A percentile compares a stretch with the other conserved stretches of the same genome.
phyloP scores from a whole-genome alignment of 306 rosid genomes.

The Inga laurina region DNA sequence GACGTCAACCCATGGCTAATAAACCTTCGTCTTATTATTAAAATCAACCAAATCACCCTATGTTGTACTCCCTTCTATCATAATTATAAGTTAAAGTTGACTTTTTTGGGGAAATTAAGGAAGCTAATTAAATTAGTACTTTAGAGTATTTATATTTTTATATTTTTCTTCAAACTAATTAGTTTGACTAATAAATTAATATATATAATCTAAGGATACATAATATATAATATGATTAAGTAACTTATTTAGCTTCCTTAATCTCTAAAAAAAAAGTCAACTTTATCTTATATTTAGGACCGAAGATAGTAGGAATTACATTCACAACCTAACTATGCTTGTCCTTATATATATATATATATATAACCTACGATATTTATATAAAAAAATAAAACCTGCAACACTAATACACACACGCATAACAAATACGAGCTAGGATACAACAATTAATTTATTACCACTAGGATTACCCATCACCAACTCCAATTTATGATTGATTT shows the following conservation, averaged over 20 bases:
- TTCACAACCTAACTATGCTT: neutral
- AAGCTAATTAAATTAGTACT: no score
- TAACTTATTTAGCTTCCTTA: no score
- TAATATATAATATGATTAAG: no score
- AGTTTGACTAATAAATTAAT: no score
- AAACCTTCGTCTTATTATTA: neutral
- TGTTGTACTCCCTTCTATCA: no score
- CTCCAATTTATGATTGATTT: neutral
- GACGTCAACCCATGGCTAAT: neutral
- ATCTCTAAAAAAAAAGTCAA: no score
- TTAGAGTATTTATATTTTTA: no score
- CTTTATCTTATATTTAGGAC: no score
- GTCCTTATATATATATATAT: neutral
- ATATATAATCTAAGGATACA: no score
- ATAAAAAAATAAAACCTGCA: neutral
- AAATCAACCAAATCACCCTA: neutral
- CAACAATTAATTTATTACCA: neutral
- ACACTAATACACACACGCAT: neutral
- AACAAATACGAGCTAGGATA: neutral
- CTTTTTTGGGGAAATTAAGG: no score
- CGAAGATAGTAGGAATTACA: neutral
- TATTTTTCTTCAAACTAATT: no score
- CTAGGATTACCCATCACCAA: neutral
- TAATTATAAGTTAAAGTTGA: no score
- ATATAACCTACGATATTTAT: neutral